Percentiles rank a stretch among this genome's conserved stretches.
Conservation (phyloP, 2,329 filamentous ascomycete genomes). For the Diplodia sapinea region DNA sequence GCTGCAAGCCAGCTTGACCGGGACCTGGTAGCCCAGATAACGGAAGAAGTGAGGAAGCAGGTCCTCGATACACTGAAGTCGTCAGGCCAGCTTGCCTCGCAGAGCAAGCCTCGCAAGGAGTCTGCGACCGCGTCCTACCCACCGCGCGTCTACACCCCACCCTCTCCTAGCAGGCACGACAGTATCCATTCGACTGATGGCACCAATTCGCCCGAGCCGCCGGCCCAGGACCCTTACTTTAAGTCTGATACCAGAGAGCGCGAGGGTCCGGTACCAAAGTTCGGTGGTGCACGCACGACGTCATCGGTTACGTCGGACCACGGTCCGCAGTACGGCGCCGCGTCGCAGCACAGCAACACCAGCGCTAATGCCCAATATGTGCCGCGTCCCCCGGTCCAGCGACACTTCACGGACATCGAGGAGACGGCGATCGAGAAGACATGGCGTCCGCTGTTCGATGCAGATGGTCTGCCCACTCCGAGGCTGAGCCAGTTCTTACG, state of each 20-base stretch:
- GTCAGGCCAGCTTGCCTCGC: constrained; percentile 44
- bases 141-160: constrained; percentile 60
- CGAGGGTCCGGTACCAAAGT: constrained; percentile 40
- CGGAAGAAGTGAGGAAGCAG: constrained; percentile 60
- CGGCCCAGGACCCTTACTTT: constrained; percentile 12
- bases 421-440: constrained; percentile 64
- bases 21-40: constrained; percentile 66
- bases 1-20: constrained; percentile 61
- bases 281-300: constrained; percentile 38
- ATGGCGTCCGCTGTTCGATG: constrained; percentile 78
- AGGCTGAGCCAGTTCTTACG: constrained; percentile 73
- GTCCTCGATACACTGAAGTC: constrained; percentile 56
- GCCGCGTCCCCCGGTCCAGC: constrained; percentile 32
- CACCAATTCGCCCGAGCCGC: constrained; percentile 46
- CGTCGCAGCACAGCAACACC: constrained; percentile 22
- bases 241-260: constrained; percentile 13
- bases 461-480: constrained; percentile 68
- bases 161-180: constrained; percentile 55
- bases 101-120: constrained; percentile 41
- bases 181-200: constrained; percentile 37
- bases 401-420: constrained; percentile 43
- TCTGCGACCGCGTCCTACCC: constrained; percentile 57
- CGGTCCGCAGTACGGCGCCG: constrained; percentile 25
- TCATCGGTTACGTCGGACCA: constrained; percentile 28
- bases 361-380: constrained; percentile 5